phyloP scores from a whole-genome alignment of 768 basidiomycete species.

The Wakefieldia striispora region DNA sequence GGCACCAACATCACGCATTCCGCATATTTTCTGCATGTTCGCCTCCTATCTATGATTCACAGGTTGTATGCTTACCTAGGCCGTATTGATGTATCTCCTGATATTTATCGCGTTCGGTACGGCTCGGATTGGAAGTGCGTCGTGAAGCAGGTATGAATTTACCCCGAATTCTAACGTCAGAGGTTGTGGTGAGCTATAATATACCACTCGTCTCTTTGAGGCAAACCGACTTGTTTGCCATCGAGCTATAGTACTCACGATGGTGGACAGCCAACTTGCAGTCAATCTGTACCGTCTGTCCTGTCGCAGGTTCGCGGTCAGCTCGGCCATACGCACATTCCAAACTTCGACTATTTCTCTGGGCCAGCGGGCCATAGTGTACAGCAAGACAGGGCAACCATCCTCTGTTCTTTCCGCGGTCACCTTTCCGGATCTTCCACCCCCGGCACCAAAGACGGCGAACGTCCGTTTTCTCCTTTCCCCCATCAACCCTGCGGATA shows the following conservation, averaged over 20 bases:
- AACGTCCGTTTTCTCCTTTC: constrained; percentile 69
- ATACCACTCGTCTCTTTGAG: too few species aligned
- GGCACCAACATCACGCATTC: background rate
- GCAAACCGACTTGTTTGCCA: too few species aligned
- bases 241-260: background rate
- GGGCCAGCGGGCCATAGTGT: constrained; percentile 64
- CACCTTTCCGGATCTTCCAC: constrained; percentile 49
- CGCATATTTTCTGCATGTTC: constrained; percentile 15
- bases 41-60: constrained; percentile 15
- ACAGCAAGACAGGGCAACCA: constrained; percentile 59
- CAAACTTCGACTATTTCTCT: constrained; percentile 29
- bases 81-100: constrained; percentile 14
- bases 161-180: too few species aligned
- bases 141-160: too few species aligned
- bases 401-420: constrained; percentile 53
- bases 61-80: constrained; percentile 25
- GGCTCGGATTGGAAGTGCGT: too few species aligned
- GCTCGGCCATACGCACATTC: constrained; percentile 20
- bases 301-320: background rate
- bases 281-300: background rate
- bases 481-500: constrained; percentile 79
- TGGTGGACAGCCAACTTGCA: background rate
- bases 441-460: constrained; percentile 53
- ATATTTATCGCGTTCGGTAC: background rate
- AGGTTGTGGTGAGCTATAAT: too few species aligned